phyloP scores from a whole-genome alignment of 805 yeast genomes.

The Barnettozyma vustinii region DNA sequence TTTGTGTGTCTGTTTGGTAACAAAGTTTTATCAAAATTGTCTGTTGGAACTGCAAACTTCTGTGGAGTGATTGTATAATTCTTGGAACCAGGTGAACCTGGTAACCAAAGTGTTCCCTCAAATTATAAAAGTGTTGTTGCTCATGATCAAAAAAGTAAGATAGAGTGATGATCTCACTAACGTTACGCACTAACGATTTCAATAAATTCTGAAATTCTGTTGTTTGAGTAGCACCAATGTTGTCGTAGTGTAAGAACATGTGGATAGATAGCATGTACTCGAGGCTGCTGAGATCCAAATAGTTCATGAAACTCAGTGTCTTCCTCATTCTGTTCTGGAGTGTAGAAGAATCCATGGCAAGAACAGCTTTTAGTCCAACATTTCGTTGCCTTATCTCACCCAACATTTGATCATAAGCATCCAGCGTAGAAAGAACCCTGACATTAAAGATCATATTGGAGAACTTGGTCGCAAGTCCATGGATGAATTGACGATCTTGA shows the following conservation, averaged over 20 bases:
- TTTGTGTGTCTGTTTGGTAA: not conserved
- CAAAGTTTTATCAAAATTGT: slow-evolving; percentile 4
- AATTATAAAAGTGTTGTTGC: slow-evolving; percentile 4
- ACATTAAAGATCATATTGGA: slow-evolving; percentile 5
- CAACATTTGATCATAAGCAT: not conserved
- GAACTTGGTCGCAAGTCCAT: not conserved
- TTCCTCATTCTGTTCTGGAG: slow-evolving; percentile 3
- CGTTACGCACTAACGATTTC: not conserved
- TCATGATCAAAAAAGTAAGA: slow-evolving; percentile 5
- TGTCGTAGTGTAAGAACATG: slow-evolving; percentile 4
- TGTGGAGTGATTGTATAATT: slow-evolving; percentile 6
- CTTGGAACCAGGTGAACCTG: slow-evolving; percentile 7
- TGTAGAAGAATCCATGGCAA: slow-evolving; percentile 1
- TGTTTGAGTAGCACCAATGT: not conserved
- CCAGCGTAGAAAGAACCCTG: not conserved
- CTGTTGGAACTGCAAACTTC: slow-evolving; percentile 5
- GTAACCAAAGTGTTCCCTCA: slow-evolving; percentile 8
- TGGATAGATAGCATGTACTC: slow-evolving; percentile 4
- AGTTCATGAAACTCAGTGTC: slow-evolving; percentile 1
- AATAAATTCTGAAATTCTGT: not conserved
- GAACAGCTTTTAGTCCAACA: not conserved
- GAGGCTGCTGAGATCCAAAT: slow-evolving; percentile 1
- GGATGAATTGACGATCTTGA: slow-evolving; percentile 3
- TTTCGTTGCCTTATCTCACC: not conserved
- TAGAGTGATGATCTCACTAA: not conserved